phyloP scores from a whole-genome alignment of 495 filamentous ascomycete species.

The Darksidea phi region DNA sequence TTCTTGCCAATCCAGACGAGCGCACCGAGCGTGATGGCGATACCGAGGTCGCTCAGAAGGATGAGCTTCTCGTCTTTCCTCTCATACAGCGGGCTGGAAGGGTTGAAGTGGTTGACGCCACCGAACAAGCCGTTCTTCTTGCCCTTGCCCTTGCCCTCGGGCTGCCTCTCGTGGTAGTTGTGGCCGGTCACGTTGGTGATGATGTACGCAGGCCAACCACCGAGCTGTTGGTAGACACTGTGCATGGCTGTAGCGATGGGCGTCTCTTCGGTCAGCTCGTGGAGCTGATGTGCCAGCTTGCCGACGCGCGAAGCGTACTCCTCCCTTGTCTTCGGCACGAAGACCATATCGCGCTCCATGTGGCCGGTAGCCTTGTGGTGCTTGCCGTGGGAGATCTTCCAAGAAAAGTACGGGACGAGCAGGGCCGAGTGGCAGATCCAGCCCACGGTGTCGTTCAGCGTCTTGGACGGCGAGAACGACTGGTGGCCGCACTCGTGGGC shows the following conservation, averaged over 20 bases:
- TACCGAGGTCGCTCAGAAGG: conserved; percentile 67
- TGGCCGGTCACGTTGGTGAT: conserved; percentile 89
- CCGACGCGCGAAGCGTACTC: conserved; percentile 70
- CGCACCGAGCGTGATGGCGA: conserved; percentile 39
- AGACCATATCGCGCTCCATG: conserved; percentile 96
- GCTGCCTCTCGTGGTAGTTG: conserved; percentile 76
- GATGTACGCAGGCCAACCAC: conserved; percentile 88
- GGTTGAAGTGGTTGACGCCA: conserved; percentile 94
- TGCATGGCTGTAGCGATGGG: conserved; percentile 74
- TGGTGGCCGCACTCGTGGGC: conserved; percentile 87
- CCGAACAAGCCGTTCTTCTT: conserved; percentile 73
- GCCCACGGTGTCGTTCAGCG: conserved; percentile 65
- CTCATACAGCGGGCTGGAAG: conserved; percentile 85
- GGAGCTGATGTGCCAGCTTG: conserved; percentile 69
- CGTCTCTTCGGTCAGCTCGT: conserved; percentile 90
- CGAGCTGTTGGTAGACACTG: conserved; percentile 77
- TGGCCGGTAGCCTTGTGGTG: conserved; percentile 91
- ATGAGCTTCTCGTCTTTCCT: conserved; percentile 72
- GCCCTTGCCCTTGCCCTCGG: conserved; percentile 71
- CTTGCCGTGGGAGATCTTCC: conserved; percentile 71
- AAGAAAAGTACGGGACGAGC: conserved; percentile 72
- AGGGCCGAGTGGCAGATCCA: conserved; percentile 65
- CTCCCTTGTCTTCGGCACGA: conserved; percentile 82
- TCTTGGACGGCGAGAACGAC: conserved; percentile 62
- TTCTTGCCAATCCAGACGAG: conserved; percentile 51